Base-by-base conservation (phyloP, 2,329 filamentous ascomycete species). In the Pestalotiopsis sp. region DNA sequence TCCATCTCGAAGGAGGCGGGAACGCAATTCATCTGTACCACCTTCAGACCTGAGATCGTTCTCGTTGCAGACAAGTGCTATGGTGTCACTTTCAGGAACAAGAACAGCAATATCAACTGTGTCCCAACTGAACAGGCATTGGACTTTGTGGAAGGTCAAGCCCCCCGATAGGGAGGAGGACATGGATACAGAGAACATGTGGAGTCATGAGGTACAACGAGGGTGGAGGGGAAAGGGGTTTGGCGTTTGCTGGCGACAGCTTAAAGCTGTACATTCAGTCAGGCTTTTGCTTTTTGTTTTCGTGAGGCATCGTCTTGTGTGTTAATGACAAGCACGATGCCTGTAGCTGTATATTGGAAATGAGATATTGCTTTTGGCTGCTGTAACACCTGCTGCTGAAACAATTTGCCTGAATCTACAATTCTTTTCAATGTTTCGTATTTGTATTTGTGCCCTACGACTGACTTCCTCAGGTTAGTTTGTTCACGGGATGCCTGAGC, bases 51-150 rank as follows among this genome's bases (percentile, higher is more conserved):
- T 1, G 96, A 99, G 83, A 98, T 99, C 87, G 88, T 99, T 72
- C 89, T 92, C 70, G 94, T 98, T 23, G 96, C 96, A 3, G 95
- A 98, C 84, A 97, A 97, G 84, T 98, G 95, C 82, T 99, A 99
- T 80, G 96, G 96, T 70, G 96, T 99, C 65, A 94, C 93, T 65
- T 98, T 95, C 81, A 89, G 90, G 73, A 95, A 95, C 81, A 98
- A 98, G 87, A 97, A 95, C 73, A 97, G 93, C 83, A 93, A 90
- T 52, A 97, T 99, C 76, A 93, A 96, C 82, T 95, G 95, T 66
- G 95, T 98, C 64, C 91, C 89, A 71, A 90, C 91, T 67, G 93
- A 97, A 72, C 93, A 96, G 75, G 96, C 96, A 36, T 84, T 99
- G 74, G 91, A 93, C 77, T 99, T 99, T 79, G 95, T 99, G 13